Evolutionary conservation across 129 eudicot species (phyloP), one percentile per base, ranked within the genome.

Genomic region (Centella asiatica): DNA sequence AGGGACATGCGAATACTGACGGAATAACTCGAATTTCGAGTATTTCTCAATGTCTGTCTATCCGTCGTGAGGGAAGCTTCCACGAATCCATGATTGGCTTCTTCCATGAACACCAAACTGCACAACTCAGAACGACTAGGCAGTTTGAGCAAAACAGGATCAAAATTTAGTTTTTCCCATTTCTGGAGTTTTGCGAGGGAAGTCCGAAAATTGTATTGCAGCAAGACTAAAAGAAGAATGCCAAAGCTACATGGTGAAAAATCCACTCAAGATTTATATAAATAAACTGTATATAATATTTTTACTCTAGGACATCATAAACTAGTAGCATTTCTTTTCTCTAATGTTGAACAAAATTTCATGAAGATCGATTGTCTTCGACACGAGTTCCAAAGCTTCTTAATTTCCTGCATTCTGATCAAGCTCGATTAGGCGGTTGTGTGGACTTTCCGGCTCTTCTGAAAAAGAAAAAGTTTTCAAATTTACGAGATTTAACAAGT

Each of bases 391-490:
- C 48, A 31, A 70, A 45, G 59, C 40, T 64, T 28, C 53, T 44
- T 53, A 32, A 51, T 37, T 50, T 18, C 25, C 67, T 52, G 22
- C 20, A 55, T 27, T n/a, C n/a, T 44, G 27, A 57, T 74, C 69
- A 84, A 32, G 69, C 74, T 60, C 89, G 82, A 53, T 67, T 52
- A 47, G 87, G 80, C 37, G 94, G 90, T 62, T 68, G 73, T 69
- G 73, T 47, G 0, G 75, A 62, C 44, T 66, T 76, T 74, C 90
- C 76, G 19, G 81, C 75, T 80, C 81, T 78, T 87, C 97, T 89
- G 76, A 27, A 46, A 64, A 64, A 66, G 54, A 59, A 1, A 57
- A 40, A 37, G 10, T 5, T 3, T 31, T 4, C 32, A n/a, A 27
- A 23, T 19, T 18, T 19, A 60, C 36, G 7, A 3, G 44, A 60